Conservation (phyloP, 768 basidiomycete genomes). For the Gymnopilus junonius region DNA sequence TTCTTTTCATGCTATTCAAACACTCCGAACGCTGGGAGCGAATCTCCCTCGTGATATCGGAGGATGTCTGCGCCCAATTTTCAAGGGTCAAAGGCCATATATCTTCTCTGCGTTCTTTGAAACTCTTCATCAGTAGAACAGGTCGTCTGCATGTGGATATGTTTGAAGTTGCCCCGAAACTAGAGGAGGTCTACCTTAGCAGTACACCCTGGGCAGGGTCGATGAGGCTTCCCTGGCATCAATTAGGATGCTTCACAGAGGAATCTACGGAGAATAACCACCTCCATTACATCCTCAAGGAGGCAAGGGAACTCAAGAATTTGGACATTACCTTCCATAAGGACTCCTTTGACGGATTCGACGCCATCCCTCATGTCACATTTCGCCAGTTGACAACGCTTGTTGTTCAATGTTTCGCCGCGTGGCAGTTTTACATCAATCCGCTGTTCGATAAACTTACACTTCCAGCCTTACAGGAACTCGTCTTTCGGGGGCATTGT, state of each 20-base stretch:
- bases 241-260: constrained; percentile 16
- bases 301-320: constrained; percentile 2
- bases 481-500: neutral
- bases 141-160: constrained; percentile 12
- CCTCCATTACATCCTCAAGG: constrained; percentile 3
- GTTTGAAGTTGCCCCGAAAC: constrained; percentile 17
- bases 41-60: constrained; percentile 15
- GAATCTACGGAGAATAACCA: constrained; percentile 10
- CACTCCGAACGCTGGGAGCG: constrained; percentile 21
- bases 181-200: constrained; percentile 14
- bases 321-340: constrained; percentile 14
- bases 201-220: constrained; percentile 6
- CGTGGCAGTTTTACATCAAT: neutral
- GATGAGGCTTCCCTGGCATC: constrained; percentile 19
- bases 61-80: constrained; percentile 13
- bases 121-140: constrained; percentile 11
- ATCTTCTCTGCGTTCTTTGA: constrained; percentile 10
- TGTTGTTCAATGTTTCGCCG: neutral
- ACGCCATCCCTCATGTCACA: constrained; percentile 1
- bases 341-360: neutral
- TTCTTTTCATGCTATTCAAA: constrained; percentile 15
- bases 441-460: neutral
- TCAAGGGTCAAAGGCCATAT: constrained; percentile 18
- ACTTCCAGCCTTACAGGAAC: constrained; percentile 2
- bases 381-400: neutral